Base-by-base conservation (phyloP, 1,139 yeast genomes). In the Hanseniaspora gamundiae region DNA sequence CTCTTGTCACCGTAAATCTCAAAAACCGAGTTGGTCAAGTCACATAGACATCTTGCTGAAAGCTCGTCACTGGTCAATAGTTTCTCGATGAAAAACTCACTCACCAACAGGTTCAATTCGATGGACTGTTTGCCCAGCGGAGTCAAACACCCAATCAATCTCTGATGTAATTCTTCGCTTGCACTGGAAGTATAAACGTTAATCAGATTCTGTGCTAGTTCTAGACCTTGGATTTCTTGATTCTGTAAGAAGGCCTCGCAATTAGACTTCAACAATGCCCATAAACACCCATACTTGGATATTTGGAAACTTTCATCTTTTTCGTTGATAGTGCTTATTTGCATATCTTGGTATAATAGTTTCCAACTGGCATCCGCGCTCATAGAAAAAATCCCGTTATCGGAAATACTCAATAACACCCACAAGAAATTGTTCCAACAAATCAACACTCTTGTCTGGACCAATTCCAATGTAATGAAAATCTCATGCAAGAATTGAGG, bases 1-100 rank as follows among this genome's bases (percentile, higher is more conserved):
- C 66, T 69, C 22, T 68, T 69, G 62, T 91, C 97, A n/a, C 83
- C 85, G 61, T 82, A 91, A 7, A 87, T 68, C 49, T 86, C 95
- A 60, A 77, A 86, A 9, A 87, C 55, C 8, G 74, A 66, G 53
- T 85, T 80, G 28, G 84, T 61, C 20, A 79, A 64, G 47, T 82
- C 91, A 43, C 78, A 62, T 6, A 77, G 67, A 7, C 79, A 60
- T 47, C 40, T 45, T 6, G 54, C 58, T 5, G 60, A 61, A 9
- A 57, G 48, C 9, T 56, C 52, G 22, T 59, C 58, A 20, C 58
- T 48, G 4, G 50, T 45, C 20, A 61, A 47, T 26, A 59, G 47
- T 19, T 56, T 61, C 8, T 59, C 50, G 22, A 78, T 45, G 43
- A 78, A 62, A 49, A 74, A 71, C 35, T 70, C 65, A 1, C 78